Conservation (phyloP, 169 alveolate genomes). For the Plasmodium adleri region DNA sequence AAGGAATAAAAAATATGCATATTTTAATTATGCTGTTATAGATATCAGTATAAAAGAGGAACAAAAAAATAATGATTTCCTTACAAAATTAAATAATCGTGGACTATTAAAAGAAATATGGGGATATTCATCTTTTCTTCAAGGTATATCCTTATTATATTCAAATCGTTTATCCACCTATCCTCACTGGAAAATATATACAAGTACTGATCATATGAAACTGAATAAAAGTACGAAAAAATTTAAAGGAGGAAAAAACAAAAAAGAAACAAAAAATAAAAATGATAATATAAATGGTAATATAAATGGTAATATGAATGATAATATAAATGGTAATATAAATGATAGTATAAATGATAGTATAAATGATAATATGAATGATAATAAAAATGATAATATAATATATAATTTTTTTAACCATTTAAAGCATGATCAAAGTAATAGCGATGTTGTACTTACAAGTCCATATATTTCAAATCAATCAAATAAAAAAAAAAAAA, state of each 20-base stretch:
- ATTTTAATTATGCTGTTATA: constrained; percentile 60
- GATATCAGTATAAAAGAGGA: constrained; percentile 35
- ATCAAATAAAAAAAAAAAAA: no score
- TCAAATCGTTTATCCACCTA: constrained; percentile 27
- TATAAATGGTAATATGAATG: neutral
- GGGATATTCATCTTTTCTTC: constrained; percentile 68
- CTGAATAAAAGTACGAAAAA: neutral
- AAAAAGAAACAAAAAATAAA: neutral
- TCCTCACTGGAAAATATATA: constrained; percentile 66
- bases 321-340: constrained; percentile 2
- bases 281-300: neutral
- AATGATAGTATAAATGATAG: neutral
- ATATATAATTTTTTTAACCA: neutral
- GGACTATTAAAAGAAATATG: constrained; percentile 37
- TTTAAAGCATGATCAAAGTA: no score
- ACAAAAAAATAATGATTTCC: constrained; percentile 10
- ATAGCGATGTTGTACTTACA: no score
- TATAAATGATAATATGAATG: no score
- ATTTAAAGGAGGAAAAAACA: neutral
- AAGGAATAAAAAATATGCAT: constrained; percentile 25
- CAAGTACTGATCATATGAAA: constrained; percentile 18
- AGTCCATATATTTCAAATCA: no score
- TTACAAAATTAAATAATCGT: constrained; percentile 14
- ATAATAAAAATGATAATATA: no score
- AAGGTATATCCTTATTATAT: constrained; percentile 55